Conservation (phyloP, 306 rosid species). For the Cucumis cinereus region DNA sequence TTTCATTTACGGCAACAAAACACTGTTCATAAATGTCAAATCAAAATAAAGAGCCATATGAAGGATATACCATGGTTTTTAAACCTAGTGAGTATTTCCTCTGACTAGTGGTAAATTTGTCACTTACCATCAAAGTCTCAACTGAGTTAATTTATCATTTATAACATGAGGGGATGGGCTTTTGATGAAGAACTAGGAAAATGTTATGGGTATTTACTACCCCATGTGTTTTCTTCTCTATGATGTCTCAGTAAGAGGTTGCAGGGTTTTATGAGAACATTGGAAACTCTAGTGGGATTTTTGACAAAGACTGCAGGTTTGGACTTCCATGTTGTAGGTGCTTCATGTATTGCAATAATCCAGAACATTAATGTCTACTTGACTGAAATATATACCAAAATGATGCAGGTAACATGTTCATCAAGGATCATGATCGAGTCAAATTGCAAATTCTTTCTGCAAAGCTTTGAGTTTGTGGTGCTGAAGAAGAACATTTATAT, state of each 20-base stretch:
- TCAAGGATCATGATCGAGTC: neutral
- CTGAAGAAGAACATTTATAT: constrained; percentile 12
- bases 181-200: constrained; percentile 11
- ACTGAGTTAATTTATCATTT: neutral
- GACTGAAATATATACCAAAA: constrained; percentile 7
- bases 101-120: neutral
- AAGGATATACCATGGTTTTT: neutral
- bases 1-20: neutral
- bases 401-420: constrained; percentile 1
- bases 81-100: neutral
- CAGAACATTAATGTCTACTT: constrained; percentile 24
- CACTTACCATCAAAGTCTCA: neutral
- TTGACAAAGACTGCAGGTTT: constrained; percentile 21
- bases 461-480: constrained; percentile 14
- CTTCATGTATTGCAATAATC: constrained; percentile 19
- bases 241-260: constrained; percentile 28
- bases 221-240: constrained; percentile 49
- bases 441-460: neutral
- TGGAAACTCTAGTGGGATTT: constrained; percentile 16
- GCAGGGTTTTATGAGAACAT: constrained; percentile 40
- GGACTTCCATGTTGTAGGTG: constrained; percentile 27
- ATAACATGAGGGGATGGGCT: constrained; percentile 43
- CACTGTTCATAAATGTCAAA: neutral
- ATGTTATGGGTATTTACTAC: constrained; percentile 32
- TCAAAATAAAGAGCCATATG: neutral